These are phyloP conservation scores for Vigna nakashimae DNA, from an alignment of 306 rosid genomes.

Conservation along the genomic window DNA sequence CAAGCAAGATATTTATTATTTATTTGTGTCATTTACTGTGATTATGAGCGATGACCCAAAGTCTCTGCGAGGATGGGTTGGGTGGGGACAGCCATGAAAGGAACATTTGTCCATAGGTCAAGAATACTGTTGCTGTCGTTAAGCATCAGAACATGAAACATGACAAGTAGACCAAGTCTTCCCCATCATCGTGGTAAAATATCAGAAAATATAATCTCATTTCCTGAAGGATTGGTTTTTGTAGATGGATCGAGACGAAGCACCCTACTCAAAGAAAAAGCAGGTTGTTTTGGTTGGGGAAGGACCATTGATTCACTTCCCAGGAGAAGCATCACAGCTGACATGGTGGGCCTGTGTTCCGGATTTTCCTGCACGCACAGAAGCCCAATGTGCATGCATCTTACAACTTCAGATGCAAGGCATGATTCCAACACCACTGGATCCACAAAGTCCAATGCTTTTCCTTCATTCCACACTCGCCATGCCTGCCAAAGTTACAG, in stretches of 20 bases:
- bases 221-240: slow-evolving; percentile 29
- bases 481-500: slow-evolving; percentile 54
- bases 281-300: slow-evolving; percentile 60
- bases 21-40: not conserved
- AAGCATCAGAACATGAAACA: not conserved
- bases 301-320: slow-evolving; percentile 51
- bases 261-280: slow-evolving; percentile 40
- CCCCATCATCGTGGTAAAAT: slow-evolving; percentile 36
- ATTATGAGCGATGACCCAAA: not conserved
- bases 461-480: slow-evolving; percentile 60
- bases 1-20: not conserved
- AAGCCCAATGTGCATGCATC: slow-evolving; percentile 60
- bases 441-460: slow-evolving; percentile 54
- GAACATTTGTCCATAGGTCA: not conserved
- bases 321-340: slow-evolving; percentile 50
- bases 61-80: not conserved
- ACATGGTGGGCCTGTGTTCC: slow-evolving; percentile 59
- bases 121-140: not conserved
- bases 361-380: slow-evolving; percentile 70
- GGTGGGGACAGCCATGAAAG: not conserved
- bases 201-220: slow-evolving; percentile 37
- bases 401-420: slow-evolving; percentile 35
- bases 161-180: not conserved
- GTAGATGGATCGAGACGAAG: slow-evolving; percentile 29
- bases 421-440: slow-evolving; percentile 44